These are phyloP conservation scores for Claviceps pazoutovae DNA, from an alignment of 2,329 filamentous ascomycete species.

Conservation along the genomic window DNA sequence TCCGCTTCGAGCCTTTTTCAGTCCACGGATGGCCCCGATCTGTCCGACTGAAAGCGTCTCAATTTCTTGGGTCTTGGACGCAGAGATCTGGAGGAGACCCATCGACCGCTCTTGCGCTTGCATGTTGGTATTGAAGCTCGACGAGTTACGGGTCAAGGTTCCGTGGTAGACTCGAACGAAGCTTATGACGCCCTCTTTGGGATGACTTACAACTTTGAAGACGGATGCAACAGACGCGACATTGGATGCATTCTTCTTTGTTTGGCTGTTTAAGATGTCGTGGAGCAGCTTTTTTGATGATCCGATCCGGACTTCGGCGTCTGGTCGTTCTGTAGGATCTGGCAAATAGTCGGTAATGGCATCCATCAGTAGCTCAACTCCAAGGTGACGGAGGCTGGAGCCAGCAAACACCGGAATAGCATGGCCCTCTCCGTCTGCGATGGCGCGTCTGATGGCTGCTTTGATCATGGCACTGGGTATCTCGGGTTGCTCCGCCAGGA, in stretches of 20 bases:
- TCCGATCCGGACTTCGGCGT: constrained; percentile 61
- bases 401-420: constrained; percentile 81
- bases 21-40: constrained; percentile 82
- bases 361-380: constrained; percentile 82
- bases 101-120: constrained; percentile 66
- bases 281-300: constrained; percentile 27
- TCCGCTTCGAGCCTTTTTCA: constrained; percentile 84
- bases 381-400: constrained; percentile 86
- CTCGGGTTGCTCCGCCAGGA: constrained; percentile 64
- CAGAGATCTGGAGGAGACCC: constrained; percentile 78
- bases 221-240: constrained; percentile 48
- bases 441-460: constrained; percentile 57
- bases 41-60: constrained; percentile 69
- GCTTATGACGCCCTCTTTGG: constrained; percentile 72
- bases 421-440: constrained; percentile 53
- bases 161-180: constrained; percentile 91
- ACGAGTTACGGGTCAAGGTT: constrained; percentile 55
- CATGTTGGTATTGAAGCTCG: constrained; percentile 79
- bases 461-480: constrained; percentile 56
- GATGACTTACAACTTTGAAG: constrained; percentile 90
- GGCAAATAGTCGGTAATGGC: constrained; percentile 80
- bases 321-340: constrained; percentile 64
- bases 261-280: constrained; percentile 25
- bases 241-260: constrained; percentile 21
- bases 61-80: constrained; percentile 74